These are phyloP conservation scores for Rhynchosporium secalis DNA, from an alignment of 2,329 filamentous ascomycete species.

Conservation along the genomic window DNA sequence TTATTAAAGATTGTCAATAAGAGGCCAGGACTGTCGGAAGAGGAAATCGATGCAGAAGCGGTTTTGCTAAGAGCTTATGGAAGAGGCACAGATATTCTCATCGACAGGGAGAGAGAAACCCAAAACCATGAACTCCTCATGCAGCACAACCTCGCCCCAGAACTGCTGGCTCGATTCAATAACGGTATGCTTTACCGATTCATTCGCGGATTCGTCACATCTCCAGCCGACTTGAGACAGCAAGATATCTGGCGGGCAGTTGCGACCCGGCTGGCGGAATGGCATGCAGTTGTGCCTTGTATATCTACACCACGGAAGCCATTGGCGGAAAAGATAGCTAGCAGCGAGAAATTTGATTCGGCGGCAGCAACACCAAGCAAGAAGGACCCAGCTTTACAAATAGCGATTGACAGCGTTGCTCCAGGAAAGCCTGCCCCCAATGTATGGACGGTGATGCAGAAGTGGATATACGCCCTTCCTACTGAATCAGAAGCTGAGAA, in stretches of 20 bases:
- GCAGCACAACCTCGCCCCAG: constrained; percentile 77
- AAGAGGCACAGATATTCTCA: constrained; percentile 89
- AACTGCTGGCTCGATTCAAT: constrained; percentile 85
- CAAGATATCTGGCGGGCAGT: constrained; percentile 79
- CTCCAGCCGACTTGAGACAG: constrained; percentile 75
- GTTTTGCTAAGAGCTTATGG: constrained; percentile 92
- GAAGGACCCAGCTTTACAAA: constrained; percentile 43
- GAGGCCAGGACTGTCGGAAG: constrained; percentile 66
- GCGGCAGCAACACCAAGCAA: constrained; percentile 36
- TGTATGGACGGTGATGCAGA: constrained; percentile 92
- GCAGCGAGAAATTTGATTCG: constrained; percentile 39
- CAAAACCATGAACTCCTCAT: constrained; percentile 85
- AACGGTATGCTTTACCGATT: constrained; percentile 96
- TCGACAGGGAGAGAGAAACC: constrained; percentile 85
- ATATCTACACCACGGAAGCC: constrained; percentile 43
- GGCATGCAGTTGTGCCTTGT: constrained; percentile 77
- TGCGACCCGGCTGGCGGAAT: constrained; percentile 81
- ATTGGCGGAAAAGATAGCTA: constrained; percentile 41
- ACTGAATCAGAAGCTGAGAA: constrained; percentile 68
- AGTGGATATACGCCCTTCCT: constrained; percentile 89
- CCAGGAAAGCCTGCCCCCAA: constrained; percentile 77
- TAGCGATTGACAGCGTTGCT: constrained; percentile 52
- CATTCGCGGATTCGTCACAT: constrained; percentile 77
- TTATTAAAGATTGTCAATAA: constrained; percentile 76
- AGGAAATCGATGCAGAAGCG: constrained; percentile 79